Evolutionary conservation across 176 grass and related monocot species (phyloP).

Genomic region (barley (Hordeum vulgare)): DNA sequence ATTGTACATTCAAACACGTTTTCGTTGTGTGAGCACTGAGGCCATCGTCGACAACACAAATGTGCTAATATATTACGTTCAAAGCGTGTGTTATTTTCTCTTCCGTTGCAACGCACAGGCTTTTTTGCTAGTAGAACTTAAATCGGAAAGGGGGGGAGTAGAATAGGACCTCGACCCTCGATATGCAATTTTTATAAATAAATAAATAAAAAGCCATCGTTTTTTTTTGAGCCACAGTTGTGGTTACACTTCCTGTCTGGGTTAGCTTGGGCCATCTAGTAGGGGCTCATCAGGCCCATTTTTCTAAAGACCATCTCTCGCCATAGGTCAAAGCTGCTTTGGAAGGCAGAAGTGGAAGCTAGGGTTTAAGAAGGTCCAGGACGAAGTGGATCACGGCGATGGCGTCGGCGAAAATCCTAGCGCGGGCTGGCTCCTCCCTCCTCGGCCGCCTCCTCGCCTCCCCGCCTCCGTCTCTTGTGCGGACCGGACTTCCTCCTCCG

Average conservation of each 20-base stretch:
- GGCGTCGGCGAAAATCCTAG: slow-evolving; percentile 66
- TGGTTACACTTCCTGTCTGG: not conserved
- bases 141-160: no score
- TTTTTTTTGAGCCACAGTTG: not conserved
- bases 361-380: slow-evolving; percentile 53
- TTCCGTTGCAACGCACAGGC: no score
- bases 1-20: no score
- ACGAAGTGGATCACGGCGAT: slow-evolving; percentile 1
- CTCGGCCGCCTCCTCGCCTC: slow-evolving; percentile 48
- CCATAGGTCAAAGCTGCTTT: not conserved
- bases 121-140: no score
- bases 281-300: not conserved
- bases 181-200: no score
- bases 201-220: no score
- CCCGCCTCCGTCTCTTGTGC: slow-evolving; percentile 6
- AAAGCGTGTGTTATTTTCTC: no score
- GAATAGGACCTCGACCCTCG: no score
- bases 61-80: no score
- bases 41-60: no score
- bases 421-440: slow-evolving; percentile 57
- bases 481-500: slow-evolving; percentile 18
- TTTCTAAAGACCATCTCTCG: not conserved
- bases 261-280: not conserved
- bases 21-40: no score
- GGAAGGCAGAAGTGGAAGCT: slow-evolving; percentile 1